Evolutionary conservation across 2,329 filamentous ascomycete genomes (phyloP), one percentile per base, ranked within the genome.

Genomic region (Neocucurbitaria cava): DNA sequence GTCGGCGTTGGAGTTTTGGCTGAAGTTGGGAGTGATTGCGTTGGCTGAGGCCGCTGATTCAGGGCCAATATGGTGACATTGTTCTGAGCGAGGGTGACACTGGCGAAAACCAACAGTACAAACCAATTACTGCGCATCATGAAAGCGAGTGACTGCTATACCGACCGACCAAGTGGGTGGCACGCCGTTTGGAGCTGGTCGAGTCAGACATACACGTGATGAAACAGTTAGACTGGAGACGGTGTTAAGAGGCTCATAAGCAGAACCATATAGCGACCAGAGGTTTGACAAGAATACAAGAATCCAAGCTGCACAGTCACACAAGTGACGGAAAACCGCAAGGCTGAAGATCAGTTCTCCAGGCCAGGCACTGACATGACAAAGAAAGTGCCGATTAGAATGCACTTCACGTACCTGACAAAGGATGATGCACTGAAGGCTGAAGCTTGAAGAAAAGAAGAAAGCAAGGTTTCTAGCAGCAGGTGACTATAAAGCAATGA

Each of bases 41-140:
- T 23, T 9, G 30, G 46, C 30, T 41, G 49, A 13, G 17, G 36
- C 13, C 28, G 43, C 21, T 46, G 26, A 18, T 23, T 23, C n/a
- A 55, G 17, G 33, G 44, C 49, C 15, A 53, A 46, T 15, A 58
- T 41, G 24, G 63, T 64, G 30, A 54, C 28, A 31, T 63, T 68
- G 47, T 65, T 56, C 24, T 63, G 59, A 24, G 66, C 69, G 33
- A 55, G 36, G 21, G 58, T 65, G 33, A 63, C 48, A 38, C 61
- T 56, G 41, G 56, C 58, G 46, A 71, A 47, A 31, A 61, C 70
- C 56, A 74, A 46, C 18, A 71, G 45, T 8, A 64, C 39, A 46
- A 60, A 52, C 62, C 59, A 67, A 49, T 67, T 26, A 39, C 49
- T 58, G 42, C 61, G 70, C 73, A 75, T 75, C 20, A 21, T 70